Conservation (phyloP, 768 basidiomycete genomes). For the Suillus weaverae region DNA sequence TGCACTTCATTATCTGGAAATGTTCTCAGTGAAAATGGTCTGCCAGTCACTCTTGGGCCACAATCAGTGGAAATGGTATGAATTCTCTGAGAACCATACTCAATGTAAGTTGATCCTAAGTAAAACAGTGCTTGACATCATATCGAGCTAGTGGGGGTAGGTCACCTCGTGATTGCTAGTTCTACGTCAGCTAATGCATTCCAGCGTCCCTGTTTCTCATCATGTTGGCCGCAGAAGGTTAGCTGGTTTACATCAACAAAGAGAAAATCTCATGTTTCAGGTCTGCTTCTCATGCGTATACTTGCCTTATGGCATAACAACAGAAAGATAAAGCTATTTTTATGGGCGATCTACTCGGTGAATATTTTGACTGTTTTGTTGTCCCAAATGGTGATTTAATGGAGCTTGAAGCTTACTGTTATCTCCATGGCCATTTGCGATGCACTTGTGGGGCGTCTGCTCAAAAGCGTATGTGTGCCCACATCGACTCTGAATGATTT, state of each 20-base stretch:
- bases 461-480: conserved; percentile 7
- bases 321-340: neutral
- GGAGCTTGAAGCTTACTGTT: conserved; percentile 1
- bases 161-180: neutral
- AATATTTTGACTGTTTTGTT: neutral
- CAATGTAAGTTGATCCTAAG: neutral
- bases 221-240: conserved; percentile 14
- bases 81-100: neutral
- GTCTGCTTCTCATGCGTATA: conserved; percentile 14
- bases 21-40: neutral
- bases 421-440: conserved; percentile 10
- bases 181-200: neutral
- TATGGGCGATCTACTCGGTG: conserved; percentile 9
- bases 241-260: neutral
- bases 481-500: neutral
- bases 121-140: conserved; percentile 9
- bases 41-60: neutral
- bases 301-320: conserved; percentile 11
- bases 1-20: neutral
- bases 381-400: neutral
- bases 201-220: conserved; percentile 5
- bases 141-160: conserved; percentile 11
- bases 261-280: neutral
- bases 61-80: neutral
- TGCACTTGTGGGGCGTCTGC: conserved; percentile 1